Conservation (phyloP, 192 early-diverging fungal species). For the Gonapodya sp. region DNA sequence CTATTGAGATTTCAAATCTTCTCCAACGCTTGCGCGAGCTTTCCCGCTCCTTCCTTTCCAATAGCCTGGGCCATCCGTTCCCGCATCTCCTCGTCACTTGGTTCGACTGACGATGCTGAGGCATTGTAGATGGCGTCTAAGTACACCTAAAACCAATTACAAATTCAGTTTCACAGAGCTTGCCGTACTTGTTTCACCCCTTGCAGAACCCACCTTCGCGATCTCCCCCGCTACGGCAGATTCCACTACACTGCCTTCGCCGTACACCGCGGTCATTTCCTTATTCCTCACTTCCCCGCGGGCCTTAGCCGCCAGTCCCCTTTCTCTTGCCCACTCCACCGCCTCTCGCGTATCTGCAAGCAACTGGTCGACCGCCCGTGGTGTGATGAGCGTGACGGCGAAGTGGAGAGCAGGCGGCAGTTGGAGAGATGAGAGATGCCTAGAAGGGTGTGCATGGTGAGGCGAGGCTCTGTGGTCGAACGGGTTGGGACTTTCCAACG, state of each 20-base stretch:
- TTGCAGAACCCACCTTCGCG: background rate
- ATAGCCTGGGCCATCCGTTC: background rate
- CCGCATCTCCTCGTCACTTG: background rate
- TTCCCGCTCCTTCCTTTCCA: background rate
- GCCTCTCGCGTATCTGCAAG: background rate
- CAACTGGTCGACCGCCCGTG: conserved; percentile 1
- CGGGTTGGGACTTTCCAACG: too few relatives aligned
- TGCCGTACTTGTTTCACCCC: too few relatives aligned
- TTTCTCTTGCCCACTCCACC: background rate
- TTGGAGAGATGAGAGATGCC: background rate
- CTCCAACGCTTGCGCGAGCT: background rate
- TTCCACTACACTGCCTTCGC: background rate
- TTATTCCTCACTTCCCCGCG: background rate
- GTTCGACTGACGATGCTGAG: background rate
- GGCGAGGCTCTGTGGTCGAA: background rate
- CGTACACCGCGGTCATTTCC: background rate
- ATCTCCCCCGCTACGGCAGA: background rate
- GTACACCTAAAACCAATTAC: too few relatives aligned
- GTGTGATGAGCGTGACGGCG: background rate
- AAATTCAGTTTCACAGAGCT: too few relatives aligned
- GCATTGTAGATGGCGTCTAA: background rate
- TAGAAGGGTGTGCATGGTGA: background rate
- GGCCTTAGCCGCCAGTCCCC: background rate
- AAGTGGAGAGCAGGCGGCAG: background rate
- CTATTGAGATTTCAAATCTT: too few relatives aligned